Conservation (phyloP, 2,329 filamentous ascomycete species). For the Emmonsia crescens region DNA sequence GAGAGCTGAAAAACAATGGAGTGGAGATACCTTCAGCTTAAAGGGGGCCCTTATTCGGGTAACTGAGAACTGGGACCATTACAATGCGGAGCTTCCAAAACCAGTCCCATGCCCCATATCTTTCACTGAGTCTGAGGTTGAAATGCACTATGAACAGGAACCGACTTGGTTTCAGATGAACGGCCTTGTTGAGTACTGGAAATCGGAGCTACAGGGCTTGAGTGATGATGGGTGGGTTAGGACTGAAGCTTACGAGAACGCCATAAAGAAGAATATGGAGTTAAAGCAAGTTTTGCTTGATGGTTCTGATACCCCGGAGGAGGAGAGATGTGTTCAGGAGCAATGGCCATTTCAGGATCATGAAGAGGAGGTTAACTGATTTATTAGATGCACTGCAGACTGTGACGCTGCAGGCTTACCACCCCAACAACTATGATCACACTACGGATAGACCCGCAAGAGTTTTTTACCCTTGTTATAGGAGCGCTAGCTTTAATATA, state of each 20-base stretch:
- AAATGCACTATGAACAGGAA: conserved; percentile 13
- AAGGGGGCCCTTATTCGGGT: conserved; percentile 16
- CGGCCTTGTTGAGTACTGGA: conserved; percentile 14
- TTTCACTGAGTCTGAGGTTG: conserved; percentile 11
- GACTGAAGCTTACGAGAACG: conserved; percentile 6
- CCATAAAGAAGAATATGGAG: conserved; percentile 4
- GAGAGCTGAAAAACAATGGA: conserved; percentile 16
- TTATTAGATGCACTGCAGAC: not conserved
- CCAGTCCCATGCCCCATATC: conserved; percentile 10
- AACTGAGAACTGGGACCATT: conserved; percentile 7
- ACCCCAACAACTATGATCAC: not conserved
- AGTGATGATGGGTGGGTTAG: conserved; percentile 6
- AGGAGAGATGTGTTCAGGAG: conserved; percentile 6
- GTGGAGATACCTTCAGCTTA: conserved; percentile 15
- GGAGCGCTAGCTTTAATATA: not conserved
- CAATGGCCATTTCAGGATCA: conserved; percentile 11
- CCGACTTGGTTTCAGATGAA: conserved; percentile 17
- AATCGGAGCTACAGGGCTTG: not conserved
- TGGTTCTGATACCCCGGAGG: conserved; percentile 4
- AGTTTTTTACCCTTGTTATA: not conserved
- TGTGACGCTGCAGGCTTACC: not conserved
- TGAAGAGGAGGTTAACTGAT: conserved; percentile 4
- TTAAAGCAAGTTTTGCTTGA: conserved; percentile 6
- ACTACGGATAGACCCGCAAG: not conserved
- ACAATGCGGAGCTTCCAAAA: conserved; percentile 3